These are phyloP conservation scores for Bathelium albidoporum DNA, from an alignment of 495 filamentous ascomycete species.

Conservation along the genomic window DNA sequence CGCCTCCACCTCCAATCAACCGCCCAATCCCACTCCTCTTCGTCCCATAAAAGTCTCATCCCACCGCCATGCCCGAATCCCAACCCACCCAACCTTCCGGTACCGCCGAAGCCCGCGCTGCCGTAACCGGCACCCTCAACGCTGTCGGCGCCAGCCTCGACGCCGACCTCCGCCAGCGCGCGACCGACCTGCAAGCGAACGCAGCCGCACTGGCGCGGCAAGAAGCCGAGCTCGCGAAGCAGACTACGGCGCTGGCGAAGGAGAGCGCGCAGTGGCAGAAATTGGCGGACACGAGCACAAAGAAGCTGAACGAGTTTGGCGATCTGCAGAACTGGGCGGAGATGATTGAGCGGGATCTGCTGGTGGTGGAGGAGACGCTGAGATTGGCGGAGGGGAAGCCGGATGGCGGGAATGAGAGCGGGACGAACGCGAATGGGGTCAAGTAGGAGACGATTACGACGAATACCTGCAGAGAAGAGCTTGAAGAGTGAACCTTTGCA, in stretches of 20 bases:
- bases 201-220: constrained; percentile 57
- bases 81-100: background rate
- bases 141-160: constrained; percentile 57
- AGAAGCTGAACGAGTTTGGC: constrained; percentile 80
- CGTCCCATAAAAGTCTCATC: background rate
- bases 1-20: background rate
- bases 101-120: constrained; percentile 57
- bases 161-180: constrained; percentile 59
- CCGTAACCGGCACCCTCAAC: constrained; percentile 66
- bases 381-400: constrained; percentile 46
- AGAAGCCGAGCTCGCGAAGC: constrained; percentile 54
- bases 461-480: too few species aligned
- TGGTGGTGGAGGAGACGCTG: constrained; percentile 80
- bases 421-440: constrained; percentile 13
- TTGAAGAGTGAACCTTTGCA: too few species aligned
- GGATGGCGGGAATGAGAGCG: constrained; percentile 18
- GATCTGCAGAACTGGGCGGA: constrained; percentile 98
- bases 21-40: background rate
- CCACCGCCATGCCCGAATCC: background rate
- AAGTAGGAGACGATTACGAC: too few species aligned
- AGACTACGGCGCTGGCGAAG: constrained; percentile 54
- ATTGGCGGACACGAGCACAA: constrained; percentile 55
- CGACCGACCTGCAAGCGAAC: constrained; percentile 66
- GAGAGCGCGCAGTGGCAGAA: constrained; percentile 63
- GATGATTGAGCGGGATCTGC: constrained; percentile 82